Percentiles rank a stretch among this genome's conserved stretches.
Conservation (phyloP, 495 filamentous ascomycete species). For the Chaetomidium leptoderma region DNA sequence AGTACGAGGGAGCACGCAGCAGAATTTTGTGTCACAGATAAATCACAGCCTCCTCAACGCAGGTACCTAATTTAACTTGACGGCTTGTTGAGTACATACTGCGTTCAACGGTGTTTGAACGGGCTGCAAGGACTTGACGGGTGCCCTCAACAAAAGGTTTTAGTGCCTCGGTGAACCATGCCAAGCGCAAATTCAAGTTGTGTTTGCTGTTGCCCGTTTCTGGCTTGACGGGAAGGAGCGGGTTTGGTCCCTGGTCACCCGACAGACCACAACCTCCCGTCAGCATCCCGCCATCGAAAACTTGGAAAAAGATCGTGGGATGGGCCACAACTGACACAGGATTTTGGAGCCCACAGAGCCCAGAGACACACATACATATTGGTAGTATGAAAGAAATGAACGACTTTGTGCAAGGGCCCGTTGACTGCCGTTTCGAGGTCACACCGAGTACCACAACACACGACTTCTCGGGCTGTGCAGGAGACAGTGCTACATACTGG, state of each 20-base stretch:
- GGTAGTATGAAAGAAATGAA: not conserved
- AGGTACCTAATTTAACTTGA: not conserved
- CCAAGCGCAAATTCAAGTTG: too few species aligned
- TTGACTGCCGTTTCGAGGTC: conserved; percentile 7
- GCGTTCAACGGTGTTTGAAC: too few species aligned
- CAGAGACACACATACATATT: too few species aligned
- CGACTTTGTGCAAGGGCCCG: conserved; percentile 2
- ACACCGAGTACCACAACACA: not conserved
- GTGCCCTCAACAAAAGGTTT: too few species aligned
- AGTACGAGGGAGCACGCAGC: conserved; percentile 7
- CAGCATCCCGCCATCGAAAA: not conserved
- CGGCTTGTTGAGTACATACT: too few species aligned
- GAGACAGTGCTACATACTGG: not conserved
- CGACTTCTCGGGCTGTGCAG: not conserved
- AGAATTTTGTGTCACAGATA: not conserved
- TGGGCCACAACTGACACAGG: too few species aligned
- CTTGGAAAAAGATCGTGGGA: not conserved
- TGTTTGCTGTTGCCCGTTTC: not conserved
- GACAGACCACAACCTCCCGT: not conserved
- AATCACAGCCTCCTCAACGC: not conserved
- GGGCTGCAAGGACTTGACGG: too few species aligned
- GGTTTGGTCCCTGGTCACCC: not conserved
- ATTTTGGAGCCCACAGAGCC: too few species aligned
- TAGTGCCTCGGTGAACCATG: too few species aligned
- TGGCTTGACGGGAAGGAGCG: not conserved